These are phyloP conservation scores for Lithospermum erythrorhizon DNA, from an alignment of 257 asterid species.

Conservation along the genomic window DNA sequence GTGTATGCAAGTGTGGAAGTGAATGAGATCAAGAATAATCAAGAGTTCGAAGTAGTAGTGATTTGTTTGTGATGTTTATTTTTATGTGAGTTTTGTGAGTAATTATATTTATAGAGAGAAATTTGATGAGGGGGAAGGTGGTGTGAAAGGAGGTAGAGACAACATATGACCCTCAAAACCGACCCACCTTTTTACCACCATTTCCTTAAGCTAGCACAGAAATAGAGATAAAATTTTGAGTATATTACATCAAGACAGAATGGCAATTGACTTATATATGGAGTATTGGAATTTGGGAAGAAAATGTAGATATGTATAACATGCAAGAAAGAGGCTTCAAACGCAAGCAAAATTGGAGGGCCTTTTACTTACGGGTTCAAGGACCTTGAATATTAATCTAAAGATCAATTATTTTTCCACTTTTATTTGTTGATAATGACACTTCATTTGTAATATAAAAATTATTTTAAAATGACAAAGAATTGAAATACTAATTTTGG, in stretches of 20 bases:
- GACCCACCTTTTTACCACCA: constrained; percentile 11
- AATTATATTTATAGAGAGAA: background rate
- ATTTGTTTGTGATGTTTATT: background rate
- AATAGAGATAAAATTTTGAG: background rate
- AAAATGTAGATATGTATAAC: background rate
- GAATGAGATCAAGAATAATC: background rate
- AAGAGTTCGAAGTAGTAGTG: background rate
- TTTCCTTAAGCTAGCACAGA: background rate
- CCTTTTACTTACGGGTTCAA: background rate
- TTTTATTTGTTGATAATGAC: too few species aligned
- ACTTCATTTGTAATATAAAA: too few species aligned
- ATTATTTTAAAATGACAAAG: too few species aligned
- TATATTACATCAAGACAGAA: background rate
- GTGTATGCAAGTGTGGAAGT: background rate
- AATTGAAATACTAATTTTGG: too few species aligned
- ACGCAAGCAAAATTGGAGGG: constrained; percentile 9
- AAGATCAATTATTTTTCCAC: too few species aligned
- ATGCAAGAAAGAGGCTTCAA: constrained; percentile 7
- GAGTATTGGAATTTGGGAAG: background rate
- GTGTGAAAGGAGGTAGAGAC: constrained; percentile 5
- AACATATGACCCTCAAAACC: constrained; percentile 6
- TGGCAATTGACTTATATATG: background rate
- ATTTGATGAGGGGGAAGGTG: background rate
- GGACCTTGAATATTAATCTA: too few species aligned
- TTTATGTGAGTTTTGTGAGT: too few species aligned